phyloP scores from a whole-genome alignment of 768 basidiomycete genomes.

The Mycena epipterygia region DNA sequence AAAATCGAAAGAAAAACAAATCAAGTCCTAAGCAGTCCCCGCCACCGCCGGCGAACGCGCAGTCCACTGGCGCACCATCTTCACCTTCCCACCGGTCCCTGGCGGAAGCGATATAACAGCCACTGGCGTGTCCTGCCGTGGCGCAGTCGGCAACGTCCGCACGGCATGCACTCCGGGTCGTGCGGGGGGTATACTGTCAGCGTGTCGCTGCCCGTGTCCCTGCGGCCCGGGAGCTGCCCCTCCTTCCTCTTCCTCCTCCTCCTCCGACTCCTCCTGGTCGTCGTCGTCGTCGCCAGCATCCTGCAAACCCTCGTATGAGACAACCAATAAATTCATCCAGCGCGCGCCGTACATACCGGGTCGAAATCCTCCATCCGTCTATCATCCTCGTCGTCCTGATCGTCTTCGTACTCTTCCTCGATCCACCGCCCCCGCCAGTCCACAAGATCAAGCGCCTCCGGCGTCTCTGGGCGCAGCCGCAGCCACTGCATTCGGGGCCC shows the following conservation, averaged over 20 bases:
- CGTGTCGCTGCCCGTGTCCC: constrained; percentile 50
- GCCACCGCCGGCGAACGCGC: constrained; percentile 50
- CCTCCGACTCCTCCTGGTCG: constrained; percentile 71
- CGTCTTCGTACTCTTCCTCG: constrained; percentile 70
- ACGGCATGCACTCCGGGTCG: constrained; percentile 47
- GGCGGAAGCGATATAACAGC: constrained; percentile 47
- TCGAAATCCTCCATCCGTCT: constrained; percentile 91
- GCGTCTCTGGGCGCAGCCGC: constrained; percentile 85
- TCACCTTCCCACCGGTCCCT: constrained; percentile 59
- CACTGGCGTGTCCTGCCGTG: constrained; percentile 55
- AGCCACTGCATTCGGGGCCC: constrained; percentile 99
- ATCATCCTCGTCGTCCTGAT: constrained; percentile 80
- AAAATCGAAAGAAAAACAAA: constrained; percentile 31
- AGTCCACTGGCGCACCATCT: constrained; percentile 65
- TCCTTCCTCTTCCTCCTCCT: constrained; percentile 44
- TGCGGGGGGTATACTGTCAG: constrained; percentile 24
- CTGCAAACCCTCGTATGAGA: constrained; percentile 48
- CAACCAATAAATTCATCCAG: neutral
- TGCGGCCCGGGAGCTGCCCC: constrained; percentile 31
- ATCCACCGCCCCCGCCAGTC: constrained; percentile 95
- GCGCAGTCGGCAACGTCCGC: constrained; percentile 67
- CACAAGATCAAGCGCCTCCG: constrained; percentile 86
- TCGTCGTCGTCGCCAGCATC: constrained; percentile 69
- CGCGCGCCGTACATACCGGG: constrained; percentile 63
- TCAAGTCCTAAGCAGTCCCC: constrained; percentile 54